Conservation (phyloP, 176 grass and related monocot species). For the Areca catechu region DNA sequence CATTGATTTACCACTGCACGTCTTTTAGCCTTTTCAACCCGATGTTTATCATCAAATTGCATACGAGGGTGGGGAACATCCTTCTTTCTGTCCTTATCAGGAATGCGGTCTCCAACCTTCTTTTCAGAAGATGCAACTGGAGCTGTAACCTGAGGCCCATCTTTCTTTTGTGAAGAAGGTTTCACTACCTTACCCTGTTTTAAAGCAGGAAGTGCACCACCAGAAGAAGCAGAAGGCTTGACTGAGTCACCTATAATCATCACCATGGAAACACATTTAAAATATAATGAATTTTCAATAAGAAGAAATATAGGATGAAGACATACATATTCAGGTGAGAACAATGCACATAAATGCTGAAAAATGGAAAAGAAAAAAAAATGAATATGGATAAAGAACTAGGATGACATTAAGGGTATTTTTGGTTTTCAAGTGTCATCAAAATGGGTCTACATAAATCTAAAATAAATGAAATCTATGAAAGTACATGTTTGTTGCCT, state of each 20-base stretch:
- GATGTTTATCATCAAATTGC: slow-evolving; percentile 57
- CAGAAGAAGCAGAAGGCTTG: slow-evolving; percentile 7
- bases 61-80: slow-evolving; percentile 44
- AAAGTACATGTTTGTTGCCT: no score
- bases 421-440: no score
- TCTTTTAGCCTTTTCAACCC: slow-evolving; percentile 52
- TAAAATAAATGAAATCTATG: no score
- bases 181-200: slow-evolving; percentile 49
- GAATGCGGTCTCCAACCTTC: slow-evolving; percentile 21
- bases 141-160: slow-evolving; percentile 25
- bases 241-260: slow-evolving; percentile 24
- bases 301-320: background rate
- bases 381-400: no score
- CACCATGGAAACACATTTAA: background rate
- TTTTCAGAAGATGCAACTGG: slow-evolving; percentile 36
- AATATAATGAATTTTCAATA: background rate
- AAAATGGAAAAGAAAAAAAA: no score
- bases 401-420: no score
- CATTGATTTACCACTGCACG: slow-evolving; percentile 42
- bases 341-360: no score
- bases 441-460: no score
- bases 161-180: slow-evolving; percentile 37
- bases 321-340: no score
- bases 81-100: slow-evolving; percentile 50
- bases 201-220: slow-evolving; percentile 14